Evolutionary conservation across 768 basidiomycete species (phyloP).

Genomic region (Austroboletus eburneus): DNA sequence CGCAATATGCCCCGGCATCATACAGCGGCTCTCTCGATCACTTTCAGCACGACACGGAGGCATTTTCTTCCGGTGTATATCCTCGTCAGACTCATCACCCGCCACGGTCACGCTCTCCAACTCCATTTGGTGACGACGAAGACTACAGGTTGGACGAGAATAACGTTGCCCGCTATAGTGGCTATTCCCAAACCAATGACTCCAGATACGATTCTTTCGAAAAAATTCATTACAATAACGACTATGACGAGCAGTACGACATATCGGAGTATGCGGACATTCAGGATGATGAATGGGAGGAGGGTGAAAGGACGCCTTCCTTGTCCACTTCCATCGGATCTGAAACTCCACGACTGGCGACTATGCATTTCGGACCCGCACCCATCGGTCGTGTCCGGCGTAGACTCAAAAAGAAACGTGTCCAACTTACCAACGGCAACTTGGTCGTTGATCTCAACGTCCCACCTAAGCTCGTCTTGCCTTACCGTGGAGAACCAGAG

Average conservation of each 20-base stretch:
- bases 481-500: slow-evolving; percentile 65
- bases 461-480: slow-evolving; percentile 78
- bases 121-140: slow-evolving; percentile 70
- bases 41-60: slow-evolving; percentile 62
- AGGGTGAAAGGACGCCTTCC: slow-evolving; percentile 24
- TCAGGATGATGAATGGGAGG: slow-evolving; percentile 16
- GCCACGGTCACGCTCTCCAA: slow-evolving; percentile 71
- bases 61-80: slow-evolving; percentile 61
- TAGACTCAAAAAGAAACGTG: slow-evolving; percentile 75
- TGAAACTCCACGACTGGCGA: slow-evolving; percentile 56
- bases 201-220: slow-evolving; percentile 16
- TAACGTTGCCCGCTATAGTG: slow-evolving; percentile 54
- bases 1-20: slow-evolving; percentile 26
- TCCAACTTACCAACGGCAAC: slow-evolving; percentile 84
- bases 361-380: slow-evolving; percentile 85
- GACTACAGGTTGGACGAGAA: slow-evolving; percentile 59
- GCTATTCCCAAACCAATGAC: slow-evolving; percentile 27
- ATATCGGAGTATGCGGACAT: slow-evolving; percentile 29
- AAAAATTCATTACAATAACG: slow-evolving; percentile 16
- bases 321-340: slow-evolving; percentile 34
- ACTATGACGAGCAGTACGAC: slow-evolving; percentile 26
- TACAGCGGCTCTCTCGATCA: slow-evolving; percentile 43
- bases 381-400: slow-evolving; percentile 75
- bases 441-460: slow-evolving; percentile 81
- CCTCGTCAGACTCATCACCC: slow-evolving; percentile 45